Evolutionary conservation across 306 rosid genomes (phyloP), one percentile per base, ranked within the genome.

Genomic region (Citrullus amarus): DNA sequence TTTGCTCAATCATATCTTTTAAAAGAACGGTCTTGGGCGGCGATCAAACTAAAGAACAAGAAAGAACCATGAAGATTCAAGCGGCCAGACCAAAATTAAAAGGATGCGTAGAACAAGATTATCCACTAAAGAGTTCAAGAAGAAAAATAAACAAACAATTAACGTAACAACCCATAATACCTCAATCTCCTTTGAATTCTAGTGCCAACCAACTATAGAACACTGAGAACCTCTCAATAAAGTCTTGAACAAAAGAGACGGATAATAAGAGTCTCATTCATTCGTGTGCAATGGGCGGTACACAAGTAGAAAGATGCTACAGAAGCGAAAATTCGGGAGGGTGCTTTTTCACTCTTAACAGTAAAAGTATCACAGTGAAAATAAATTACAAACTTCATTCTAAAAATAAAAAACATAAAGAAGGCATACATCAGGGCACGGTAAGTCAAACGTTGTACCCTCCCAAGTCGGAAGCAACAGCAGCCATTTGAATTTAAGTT

Each of bases 401-500:
- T 0, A 67, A 18, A 8, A 20, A 25, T 12, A 3, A 76, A 25
- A 30, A 81, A 57, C 22, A 79, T 8, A 66, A 65, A 30, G 25
- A 34, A 75, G 55, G 67, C 7, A n/a, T n/a, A 57, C 36, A 9
- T 55, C 46, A 36, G n/a, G 30, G 36, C 32, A 20, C 1, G 25
- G 46, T 63, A 15, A 62, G 41, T 63, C 70, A 34, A 17, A 62
- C 1, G 69, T 14, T 36, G 36, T 62, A 32, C n/a, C 46, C 53
- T n/a, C 76, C 12, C 15, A 12, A 69, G 12, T 43, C 6, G 43
- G 38, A 22, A 44, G 6, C 39, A 25, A 28, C 57, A 46, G 12
- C 76, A 50, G 73, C 41, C 81, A 56, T 1, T 66, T 9, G 20
- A 78, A 79, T 79, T 91, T 83, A 87, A 68, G 83, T 78, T 82